Conservation (phyloP, 768 basidiomycete species). For the Scleroderma citrinum region DNA sequence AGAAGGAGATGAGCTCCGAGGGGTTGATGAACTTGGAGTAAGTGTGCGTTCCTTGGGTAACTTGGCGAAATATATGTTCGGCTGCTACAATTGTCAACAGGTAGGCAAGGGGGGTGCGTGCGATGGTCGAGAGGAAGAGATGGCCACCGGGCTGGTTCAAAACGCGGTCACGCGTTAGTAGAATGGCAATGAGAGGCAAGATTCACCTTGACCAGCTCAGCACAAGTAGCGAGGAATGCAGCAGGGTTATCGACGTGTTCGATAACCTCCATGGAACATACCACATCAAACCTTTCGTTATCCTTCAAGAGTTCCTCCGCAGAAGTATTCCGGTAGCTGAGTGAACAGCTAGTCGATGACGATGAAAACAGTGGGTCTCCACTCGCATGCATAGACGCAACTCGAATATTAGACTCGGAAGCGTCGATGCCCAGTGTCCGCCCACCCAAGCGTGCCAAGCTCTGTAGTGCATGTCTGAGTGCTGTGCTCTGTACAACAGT, state of each 20-base stretch:
- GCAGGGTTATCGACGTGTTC: slow-evolving; percentile 95
- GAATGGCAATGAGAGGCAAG: neutral
- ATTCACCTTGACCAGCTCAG: slow-evolving; percentile 77
- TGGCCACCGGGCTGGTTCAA: slow-evolving; percentile 84
- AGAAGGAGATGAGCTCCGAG: slow-evolving; percentile 77
- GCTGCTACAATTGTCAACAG: slow-evolving; percentile 71
- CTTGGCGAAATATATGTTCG: slow-evolving; percentile 75
- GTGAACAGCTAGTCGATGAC: slow-evolving; percentile 20
- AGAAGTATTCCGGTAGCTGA: slow-evolving; percentile 66
- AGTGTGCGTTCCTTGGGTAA: slow-evolving; percentile 85
- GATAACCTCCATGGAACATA: slow-evolving; percentile 96
- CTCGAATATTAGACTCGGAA: slow-evolving; percentile 77
- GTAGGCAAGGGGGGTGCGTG: slow-evolving; percentile 74
- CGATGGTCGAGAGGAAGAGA: slow-evolving; percentile 91
- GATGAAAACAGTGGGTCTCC: slow-evolving; percentile 59
- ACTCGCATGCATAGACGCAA: slow-evolving; percentile 78
- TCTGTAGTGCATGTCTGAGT: slow-evolving; percentile 40
- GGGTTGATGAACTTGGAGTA: slow-evolving; percentile 88
- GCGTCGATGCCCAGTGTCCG: slow-evolving; percentile 91
- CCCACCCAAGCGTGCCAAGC: slow-evolving; percentile 82
- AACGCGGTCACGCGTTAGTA: neutral
- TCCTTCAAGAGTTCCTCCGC: slow-evolving; percentile 70
- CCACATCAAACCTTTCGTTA: slow-evolving; percentile 73
- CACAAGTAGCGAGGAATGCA: slow-evolving; percentile 75
- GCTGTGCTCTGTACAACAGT: neutral